phyloP scores from a whole-genome alignment of 345 rosid genomes.

The Limnanthes douglasii region DNA sequence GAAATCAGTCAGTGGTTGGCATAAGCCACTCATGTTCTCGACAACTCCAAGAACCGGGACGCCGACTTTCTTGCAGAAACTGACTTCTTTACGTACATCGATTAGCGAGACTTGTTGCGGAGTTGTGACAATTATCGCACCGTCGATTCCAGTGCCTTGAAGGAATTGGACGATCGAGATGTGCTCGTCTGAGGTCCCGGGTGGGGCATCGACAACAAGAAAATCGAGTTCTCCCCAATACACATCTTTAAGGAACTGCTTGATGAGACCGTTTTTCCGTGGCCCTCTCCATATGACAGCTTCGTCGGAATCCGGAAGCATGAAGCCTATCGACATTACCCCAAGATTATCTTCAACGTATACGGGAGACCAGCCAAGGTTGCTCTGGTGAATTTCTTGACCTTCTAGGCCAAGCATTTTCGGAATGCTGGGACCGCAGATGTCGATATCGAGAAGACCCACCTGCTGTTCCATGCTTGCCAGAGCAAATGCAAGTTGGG shows the following conservation, averaged over 20 bases:
- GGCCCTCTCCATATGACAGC: constrained; percentile 88
- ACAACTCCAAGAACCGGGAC: constrained; percentile 64
- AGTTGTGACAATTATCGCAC: constrained; percentile 67
- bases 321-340: constrained; percentile 77
- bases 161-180: constrained; percentile 74
- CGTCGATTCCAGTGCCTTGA: constrained; percentile 56
- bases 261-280: constrained; percentile 65
- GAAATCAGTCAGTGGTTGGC: constrained; percentile 42
- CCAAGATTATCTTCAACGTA: constrained; percentile 76
- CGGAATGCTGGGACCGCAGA: constrained; percentile 80
- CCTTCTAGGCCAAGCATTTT: constrained; percentile 81
- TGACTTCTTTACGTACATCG: constrained; percentile 71
- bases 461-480: constrained; percentile 67
- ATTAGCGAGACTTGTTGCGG: constrained; percentile 72
- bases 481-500: constrained; percentile 59
- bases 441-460: constrained; percentile 66
- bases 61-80: constrained; percentile 68
- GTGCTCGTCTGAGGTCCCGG: constrained; percentile 79
- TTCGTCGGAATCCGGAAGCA: constrained; percentile 76
- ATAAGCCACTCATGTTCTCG: constrained; percentile 77
- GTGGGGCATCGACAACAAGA: constrained; percentile 73
- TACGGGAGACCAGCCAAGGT: constrained; percentile 82
- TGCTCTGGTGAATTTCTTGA: constrained; percentile 75
- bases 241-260: constrained; percentile 68
- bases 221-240: constrained; percentile 72